phyloP scores from a whole-genome alignment of 192 early-diverging fungal genomes.

The Geranomyces michiganensis region DNA sequence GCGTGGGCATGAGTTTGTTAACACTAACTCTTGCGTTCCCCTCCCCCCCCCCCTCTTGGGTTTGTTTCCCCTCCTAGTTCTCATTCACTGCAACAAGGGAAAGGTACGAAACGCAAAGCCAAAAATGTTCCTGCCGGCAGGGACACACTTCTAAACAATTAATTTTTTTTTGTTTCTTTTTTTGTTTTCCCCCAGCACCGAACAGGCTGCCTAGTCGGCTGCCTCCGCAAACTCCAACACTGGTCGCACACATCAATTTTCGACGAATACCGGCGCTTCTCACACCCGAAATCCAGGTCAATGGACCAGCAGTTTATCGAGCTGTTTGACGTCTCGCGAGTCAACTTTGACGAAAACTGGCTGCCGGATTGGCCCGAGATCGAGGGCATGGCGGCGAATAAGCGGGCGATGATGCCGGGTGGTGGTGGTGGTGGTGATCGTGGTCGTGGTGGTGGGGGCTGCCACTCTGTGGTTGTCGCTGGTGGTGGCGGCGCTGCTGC shows the following conservation, averaged over 20 bases:
- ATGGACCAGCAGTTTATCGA: conserved; percentile 69
- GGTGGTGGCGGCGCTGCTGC: too few species aligned
- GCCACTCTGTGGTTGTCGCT: too few species aligned
- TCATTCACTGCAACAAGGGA: conserved; percentile 99
- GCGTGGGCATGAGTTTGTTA: too few species aligned
- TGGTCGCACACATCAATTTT: conserved; percentile 96
- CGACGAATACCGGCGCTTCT: conserved; percentile 93
- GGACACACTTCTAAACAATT: too few species aligned
- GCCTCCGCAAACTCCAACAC: conserved; percentile 88
- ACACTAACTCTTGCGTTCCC: not conserved
- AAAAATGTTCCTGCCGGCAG: not conserved
- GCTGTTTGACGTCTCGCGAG: conserved; percentile 54
- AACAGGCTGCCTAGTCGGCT: conserved; percentile 97
- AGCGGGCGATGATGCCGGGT: conserved; percentile 1
- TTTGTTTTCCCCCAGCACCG: conserved; percentile 66
- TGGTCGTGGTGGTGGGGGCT: too few species aligned
- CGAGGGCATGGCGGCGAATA: conserved; percentile 30
- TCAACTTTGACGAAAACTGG: conserved; percentile 42
- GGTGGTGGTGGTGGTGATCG: too few species aligned
- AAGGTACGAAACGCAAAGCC: conserved; percentile 62
- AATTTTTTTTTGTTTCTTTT: not conserved
- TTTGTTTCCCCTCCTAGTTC: conserved; percentile 48
- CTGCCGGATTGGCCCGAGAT: conserved; percentile 59
- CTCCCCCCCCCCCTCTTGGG: too few species aligned
- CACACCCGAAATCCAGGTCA: conserved; percentile 56